Conservation (phyloP, 1,284 basidiomycete genomes). For the Exsudoporus floridanus region DNA sequence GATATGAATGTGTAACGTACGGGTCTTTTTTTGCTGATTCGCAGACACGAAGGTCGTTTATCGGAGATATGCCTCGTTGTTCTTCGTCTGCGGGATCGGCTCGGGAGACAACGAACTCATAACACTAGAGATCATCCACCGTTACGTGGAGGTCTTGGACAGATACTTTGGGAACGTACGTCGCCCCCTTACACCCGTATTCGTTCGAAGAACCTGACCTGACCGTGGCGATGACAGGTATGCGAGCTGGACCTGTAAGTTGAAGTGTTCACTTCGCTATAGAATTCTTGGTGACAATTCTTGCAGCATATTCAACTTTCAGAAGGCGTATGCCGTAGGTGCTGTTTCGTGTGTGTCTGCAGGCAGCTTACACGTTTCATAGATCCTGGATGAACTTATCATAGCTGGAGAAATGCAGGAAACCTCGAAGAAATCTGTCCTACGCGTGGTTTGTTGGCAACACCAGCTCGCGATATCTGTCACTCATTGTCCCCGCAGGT, state of each 20-base stretch:
- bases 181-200: not conserved
- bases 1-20: not conserved
- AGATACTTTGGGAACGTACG: conserved; percentile 97
- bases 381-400: conserved; percentile 97
- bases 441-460: conserved; percentile 67
- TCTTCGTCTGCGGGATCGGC: conserved; percentile 95
- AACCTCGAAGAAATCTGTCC: conserved; percentile 96
- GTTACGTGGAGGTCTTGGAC: conserved; percentile 98
- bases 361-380: conserved; percentile 10
- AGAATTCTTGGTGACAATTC: not conserved
- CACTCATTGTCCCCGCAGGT: conserved; percentile 47
- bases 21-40: not conserved
- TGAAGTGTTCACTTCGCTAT: not conserved
- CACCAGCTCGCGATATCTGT: not conserved
- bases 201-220: not conserved
- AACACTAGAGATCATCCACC: conserved; percentile 95
- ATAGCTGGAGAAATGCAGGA: conserved; percentile 98
- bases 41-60: conserved; percentile 96
- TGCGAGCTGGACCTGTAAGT: conserved; percentile 92
- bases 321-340: conserved; percentile 91
- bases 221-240: conserved; percentile 54
- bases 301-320: conserved; percentile 93
- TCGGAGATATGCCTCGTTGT: conserved; percentile 94
- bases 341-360: not conserved
- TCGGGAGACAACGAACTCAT: conserved; percentile 90